Base-by-base conservation (phyloP, 164 flowering plant genomes). In the Umbellularia californica region DNA sequence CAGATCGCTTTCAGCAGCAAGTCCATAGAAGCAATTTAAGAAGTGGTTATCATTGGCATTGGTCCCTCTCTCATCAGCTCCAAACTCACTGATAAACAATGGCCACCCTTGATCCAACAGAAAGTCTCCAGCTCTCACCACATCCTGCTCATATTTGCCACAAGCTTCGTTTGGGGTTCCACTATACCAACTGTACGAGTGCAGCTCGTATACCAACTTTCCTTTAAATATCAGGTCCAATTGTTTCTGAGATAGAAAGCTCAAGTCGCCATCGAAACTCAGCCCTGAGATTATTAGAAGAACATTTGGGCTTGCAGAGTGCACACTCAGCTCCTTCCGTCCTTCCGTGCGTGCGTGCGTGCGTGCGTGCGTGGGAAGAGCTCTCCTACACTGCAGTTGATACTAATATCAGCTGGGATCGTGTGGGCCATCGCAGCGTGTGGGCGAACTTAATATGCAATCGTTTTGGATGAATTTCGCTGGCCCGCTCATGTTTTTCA, bases 1-100 rank as follows among this genome's bases (percentile, higher is more conserved):
- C 75, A 87, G 70, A 75, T 89, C 89, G 17, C 22, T 69, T 47
- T 79, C 85, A 0, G 82, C 83, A 0, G 71, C 73, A 30, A 69
- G 67, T 0, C 79, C 84, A 62, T 81, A 52, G 55, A 87, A 77
- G 80, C 92, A 89, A 55, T 76, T 75, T 58, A 89, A 76, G 79
- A 75, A 89, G 30, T 78, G 1, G 27, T 25, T 82, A 30, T 87
- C 90, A 2, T 76, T 78, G 30, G 62, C 50, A 51, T 77, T 84
- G 9, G 27, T 66, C 0, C 86, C 87, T 65, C 81, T 77, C 58
- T 82, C 83, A 62, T 87, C 81, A 14, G 82, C 77, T 3, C 90
- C 92, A 70, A 87, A 89, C 69, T 89, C 92, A 68, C 89, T 82
- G 62, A 88, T 12, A 69, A 88, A 83, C 64, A 88, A 55, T 2